Evolutionary conservation across 108 stramenopile species (phyloP).

Genomic region (Skeletonema costatum): DNA sequence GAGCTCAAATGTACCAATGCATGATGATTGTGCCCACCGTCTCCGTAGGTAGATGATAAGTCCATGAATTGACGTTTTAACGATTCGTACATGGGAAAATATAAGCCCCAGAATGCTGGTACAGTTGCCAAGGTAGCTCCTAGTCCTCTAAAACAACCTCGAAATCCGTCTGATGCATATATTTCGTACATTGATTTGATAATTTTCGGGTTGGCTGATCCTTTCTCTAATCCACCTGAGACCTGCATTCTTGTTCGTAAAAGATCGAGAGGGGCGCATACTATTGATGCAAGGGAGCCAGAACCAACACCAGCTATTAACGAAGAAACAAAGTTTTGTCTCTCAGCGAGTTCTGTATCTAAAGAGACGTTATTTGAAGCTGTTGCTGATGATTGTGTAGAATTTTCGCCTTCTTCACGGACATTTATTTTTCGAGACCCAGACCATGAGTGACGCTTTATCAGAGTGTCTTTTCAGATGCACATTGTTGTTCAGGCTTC

Average conservation of each 20-base stretch:
- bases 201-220: constrained; percentile 20
- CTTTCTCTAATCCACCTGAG: constrained; percentile 58
- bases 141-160: constrained; percentile 89
- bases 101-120: constrained; percentile 91
- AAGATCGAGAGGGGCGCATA: constrained; percentile 91
- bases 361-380: not conserved
- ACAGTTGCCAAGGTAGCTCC: constrained; percentile 87
- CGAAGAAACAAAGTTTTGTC: constrained; percentile 53
- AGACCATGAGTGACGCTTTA: constrained; percentile 43
- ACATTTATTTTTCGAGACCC: constrained; percentile 43
- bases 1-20: constrained; percentile 71
- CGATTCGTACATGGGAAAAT: constrained; percentile 67
- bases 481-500: not conserved
- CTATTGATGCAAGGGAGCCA: constrained; percentile 70
- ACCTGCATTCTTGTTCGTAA: constrained; percentile 88
- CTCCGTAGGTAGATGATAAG: constrained; percentile 25
- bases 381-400: not conserved
- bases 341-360: constrained; percentile 11
- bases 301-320: constrained; percentile 84
- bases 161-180: constrained; percentile 67
- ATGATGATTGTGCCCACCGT: constrained; percentile 49
- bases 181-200: constrained; percentile 56
- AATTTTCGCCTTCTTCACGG: constrained; percentile 22
- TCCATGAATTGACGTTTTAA: constrained; percentile 35
- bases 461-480: not conserved